These are phyloP conservation scores for Tephrocybe rancida DNA, from an alignment of 768 basidiomycete species.

Conservation along the genomic window DNA sequence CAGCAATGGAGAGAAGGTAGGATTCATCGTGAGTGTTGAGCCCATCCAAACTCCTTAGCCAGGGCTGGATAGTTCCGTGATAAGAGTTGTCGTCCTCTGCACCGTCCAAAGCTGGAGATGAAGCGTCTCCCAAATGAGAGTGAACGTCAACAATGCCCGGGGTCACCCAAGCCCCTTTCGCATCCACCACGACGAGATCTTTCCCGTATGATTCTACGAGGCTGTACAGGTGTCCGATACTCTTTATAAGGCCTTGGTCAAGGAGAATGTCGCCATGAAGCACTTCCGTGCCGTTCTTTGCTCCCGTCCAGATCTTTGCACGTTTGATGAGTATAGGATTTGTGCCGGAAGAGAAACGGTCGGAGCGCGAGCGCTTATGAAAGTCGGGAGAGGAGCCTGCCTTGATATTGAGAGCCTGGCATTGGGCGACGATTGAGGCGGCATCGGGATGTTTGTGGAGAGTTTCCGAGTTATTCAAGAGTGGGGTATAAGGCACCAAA, in stretches of 20 bases:
- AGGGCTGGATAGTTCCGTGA: slow-evolving; percentile 49
- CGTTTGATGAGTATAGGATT: slow-evolving; percentile 67
- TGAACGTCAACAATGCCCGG: slow-evolving; percentile 75
- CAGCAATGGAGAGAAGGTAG: slow-evolving; percentile 68
- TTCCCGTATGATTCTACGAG: slow-evolving; percentile 29
- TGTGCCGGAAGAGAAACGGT: slow-evolving; percentile 68
- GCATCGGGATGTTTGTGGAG: slow-evolving; percentile 18
- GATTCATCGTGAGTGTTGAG: slow-evolving; percentile 82
- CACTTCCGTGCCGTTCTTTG: slow-evolving; percentile 66
- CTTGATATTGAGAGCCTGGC: slow-evolving; percentile 39
- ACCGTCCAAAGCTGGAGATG: slow-evolving; percentile 55
- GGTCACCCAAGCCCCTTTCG: slow-evolving; percentile 74
- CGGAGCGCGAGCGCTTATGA: slow-evolving; percentile 52
- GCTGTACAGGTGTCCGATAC: slow-evolving; percentile 49
- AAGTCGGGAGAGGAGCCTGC: slow-evolving; percentile 52
- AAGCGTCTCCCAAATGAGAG: slow-evolving; percentile 62
- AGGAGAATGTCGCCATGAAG: slow-evolving; percentile 68
- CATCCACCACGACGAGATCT: slow-evolving; percentile 57
- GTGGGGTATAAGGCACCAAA: slow-evolving; percentile 4
- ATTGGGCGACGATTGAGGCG: slow-evolving; percentile 39
- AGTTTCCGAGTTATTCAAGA: not conserved
- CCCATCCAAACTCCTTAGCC: slow-evolving; percentile 76
- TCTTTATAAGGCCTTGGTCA: slow-evolving; percentile 67
- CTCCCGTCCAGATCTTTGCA: slow-evolving; percentile 85
- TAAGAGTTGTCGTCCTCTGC: slow-evolving; percentile 57